Base-by-base conservation (phyloP, 352 stramenopile genomes). In the Phytophthora pinifolia region DNA sequence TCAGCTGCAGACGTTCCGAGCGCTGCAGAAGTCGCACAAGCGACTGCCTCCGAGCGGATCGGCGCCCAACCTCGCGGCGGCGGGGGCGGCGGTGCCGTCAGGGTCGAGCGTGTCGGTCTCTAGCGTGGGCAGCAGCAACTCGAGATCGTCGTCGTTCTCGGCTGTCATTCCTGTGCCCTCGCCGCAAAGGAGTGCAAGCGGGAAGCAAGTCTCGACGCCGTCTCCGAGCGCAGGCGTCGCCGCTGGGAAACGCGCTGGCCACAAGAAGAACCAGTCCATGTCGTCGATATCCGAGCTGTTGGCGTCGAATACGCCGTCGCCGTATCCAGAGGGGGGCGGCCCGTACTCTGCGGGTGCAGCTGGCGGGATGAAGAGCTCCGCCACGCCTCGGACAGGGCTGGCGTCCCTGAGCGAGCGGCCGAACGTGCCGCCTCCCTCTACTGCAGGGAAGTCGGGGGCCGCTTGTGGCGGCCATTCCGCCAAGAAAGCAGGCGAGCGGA, bases 251-350 rank as follows among this genome's bases (percentile, higher is more conserved):
- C 75, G 78, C 59, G 80, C 80, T 42, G 76, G 65, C 13, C 85
- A 95, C 70, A 91, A 93, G 66, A 95, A 95, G 54, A 92, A 95
- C 54, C 81, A 92, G 51, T 93, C 83, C 3, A 91, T 95, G 79
- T 95, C 85, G 33, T 91, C 83, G 1, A 91, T 95, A 48, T 95
- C 85, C 6, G 85, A 95, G 51, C 48, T 95, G 41, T 57, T 95
- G 17, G 67, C 85, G 7, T 84, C 82, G 4, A 76, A 67, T 14
- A 46, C 52, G 5, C 55, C 62, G 6, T 86, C 78, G 8, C 85
- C 74, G 6, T 92, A 90, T 33, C 79, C 88, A 39, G 79, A 90
- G 39, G 59, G 76, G 9, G 62, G 72, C 20, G 61, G 64, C 2
- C 52, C 60, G 3, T 72, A 67, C 27, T 17, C 39, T 9, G 77